Percentiles rank a stretch among this genome's conserved stretches.
Conservation (phyloP, 202 grass and related monocot genomes). For the Panicum hallii region DNA sequence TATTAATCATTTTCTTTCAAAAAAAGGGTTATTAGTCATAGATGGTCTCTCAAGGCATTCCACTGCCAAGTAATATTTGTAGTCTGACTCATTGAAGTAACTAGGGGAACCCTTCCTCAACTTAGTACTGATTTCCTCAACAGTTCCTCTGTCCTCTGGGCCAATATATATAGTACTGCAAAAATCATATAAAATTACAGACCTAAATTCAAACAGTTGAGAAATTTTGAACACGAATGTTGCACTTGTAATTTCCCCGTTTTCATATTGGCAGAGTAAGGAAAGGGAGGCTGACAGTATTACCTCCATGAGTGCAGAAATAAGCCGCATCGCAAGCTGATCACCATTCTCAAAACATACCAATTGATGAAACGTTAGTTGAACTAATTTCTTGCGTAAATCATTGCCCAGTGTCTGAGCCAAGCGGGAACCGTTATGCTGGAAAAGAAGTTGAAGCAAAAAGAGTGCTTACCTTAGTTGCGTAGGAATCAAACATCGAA, state of each 20-base stretch:
- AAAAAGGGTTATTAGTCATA: too few species aligned
- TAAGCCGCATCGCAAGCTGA: constrained; percentile 79
- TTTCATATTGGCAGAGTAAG: constrained; percentile 23
- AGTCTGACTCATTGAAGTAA: constrained; percentile 94
- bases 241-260: constrained; percentile 19
- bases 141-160: constrained; percentile 79
- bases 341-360: constrained; percentile 95
- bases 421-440: constrained; percentile 89
- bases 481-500: too few species aligned
- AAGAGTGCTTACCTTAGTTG: constrained; percentile 63
- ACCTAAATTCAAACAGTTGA: constrained; percentile 20
- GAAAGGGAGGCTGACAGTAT: constrained; percentile 6
- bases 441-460: constrained; percentile 93
- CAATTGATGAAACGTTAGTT: constrained; percentile 89
- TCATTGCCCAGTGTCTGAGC: constrained; percentile 78
- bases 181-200: constrained; percentile 41
- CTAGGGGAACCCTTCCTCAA: constrained; percentile 90
- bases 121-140: constrained; percentile 92
- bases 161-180: constrained; percentile 86
- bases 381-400: constrained; percentile 68
- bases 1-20: too few species aligned
- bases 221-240: constrained; percentile 2
- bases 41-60: too few species aligned
- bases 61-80: constrained; percentile 88
- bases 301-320: constrained; percentile 98